Evolutionary conservation across 2,329 filamentous ascomycete species (phyloP), one percentile per base, ranked within the genome.

Genomic region (Corniculantispora saksenae): DNA sequence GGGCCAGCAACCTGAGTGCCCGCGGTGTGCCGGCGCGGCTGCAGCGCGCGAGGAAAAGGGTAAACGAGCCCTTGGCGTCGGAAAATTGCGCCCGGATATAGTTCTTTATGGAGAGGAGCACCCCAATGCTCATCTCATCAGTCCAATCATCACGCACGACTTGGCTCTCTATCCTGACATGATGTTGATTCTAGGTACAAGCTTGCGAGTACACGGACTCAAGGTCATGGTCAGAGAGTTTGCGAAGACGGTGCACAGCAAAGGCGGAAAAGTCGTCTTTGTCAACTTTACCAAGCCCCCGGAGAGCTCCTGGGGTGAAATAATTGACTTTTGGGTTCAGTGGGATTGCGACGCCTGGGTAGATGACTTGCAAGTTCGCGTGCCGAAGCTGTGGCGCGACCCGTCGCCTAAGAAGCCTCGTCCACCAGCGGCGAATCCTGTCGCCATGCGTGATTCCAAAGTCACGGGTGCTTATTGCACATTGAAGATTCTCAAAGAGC

Each of bases 321-420:
- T 91, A 0, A 89, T 92, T 61, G 90, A 92, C 75, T 91, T 89
- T 67, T 91, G 89, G 86, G 83, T 92, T 1, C 83, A 90, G 67
- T 91, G 89, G 89, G 89, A 92, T 71, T 92, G 89, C 66, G 90
- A 92, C 69, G 86, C 86, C 4, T 92, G 89, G 89, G 89, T 92
- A 1, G 75, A 82, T 12, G 87, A 91, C 70, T 73, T 92, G 62
- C 86, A 84, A 66, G 76, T 78, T 59, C 83, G 85, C 61, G 83
- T 88, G 64, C 84, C 86, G 1, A 82, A 83, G 56, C 77, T 90
- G 4, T 90, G 87, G 87, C 76, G 85, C 64, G 82, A 82, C 0
- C 80, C 81, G 0, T 80, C 82, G 56, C 80, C 78, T 35, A 73
- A 75, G 62, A 78, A 76, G 45, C 75, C 76, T 1, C 69, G 73